Percentiles rank a stretch among this genome's conserved stretches.
Evolutionary conservation across 1,139 yeast species (phyloP).

Genomic region (Yamadazyma mexicana): DNA sequence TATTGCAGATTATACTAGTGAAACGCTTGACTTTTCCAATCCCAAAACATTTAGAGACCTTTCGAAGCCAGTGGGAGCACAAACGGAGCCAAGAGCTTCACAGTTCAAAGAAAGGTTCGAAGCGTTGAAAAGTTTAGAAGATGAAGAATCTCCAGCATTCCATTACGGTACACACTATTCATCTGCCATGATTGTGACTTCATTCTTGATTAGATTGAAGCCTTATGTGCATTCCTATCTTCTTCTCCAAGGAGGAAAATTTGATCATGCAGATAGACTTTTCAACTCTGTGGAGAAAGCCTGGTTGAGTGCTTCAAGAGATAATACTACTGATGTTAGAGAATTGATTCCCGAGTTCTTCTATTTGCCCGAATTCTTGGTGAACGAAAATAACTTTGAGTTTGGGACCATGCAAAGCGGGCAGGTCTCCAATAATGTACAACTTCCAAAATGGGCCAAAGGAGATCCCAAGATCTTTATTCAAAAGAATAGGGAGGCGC

Average conservation of each 20-base stretch:
- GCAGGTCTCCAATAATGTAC: slow-evolving; percentile 55
- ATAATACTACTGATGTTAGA: slow-evolving; percentile 82
- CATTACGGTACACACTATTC: slow-evolving; percentile 93
- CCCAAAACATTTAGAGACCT: slow-evolving; percentile 69
- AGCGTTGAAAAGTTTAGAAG: slow-evolving; percentile 57
- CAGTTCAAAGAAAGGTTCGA: slow-evolving; percentile 70
- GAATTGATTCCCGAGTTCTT: slow-evolving; percentile 85
- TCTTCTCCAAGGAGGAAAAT: slow-evolving; percentile 78
- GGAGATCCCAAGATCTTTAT: slow-evolving; percentile 72
- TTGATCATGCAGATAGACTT: slow-evolving; percentile 82
- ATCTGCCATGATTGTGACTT: slow-evolving; percentile 87
- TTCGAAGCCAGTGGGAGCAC: slow-evolving; percentile 90
- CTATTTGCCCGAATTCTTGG: slow-evolving; percentile 73
- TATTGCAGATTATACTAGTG: slow-evolving; percentile 73
- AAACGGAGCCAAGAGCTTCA: slow-evolving; percentile 53
- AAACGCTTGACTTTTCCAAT: slow-evolving; percentile 57
- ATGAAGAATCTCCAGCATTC: slow-evolving; percentile 66
- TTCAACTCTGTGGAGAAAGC: slow-evolving; percentile 72
- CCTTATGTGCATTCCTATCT: slow-evolving; percentile 82
- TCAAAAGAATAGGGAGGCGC: slow-evolving; percentile 72
- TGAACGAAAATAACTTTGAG: slow-evolving; percentile 61
- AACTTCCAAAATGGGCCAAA: slow-evolving; percentile 80
- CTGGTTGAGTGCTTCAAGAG: slow-evolving; percentile 76
- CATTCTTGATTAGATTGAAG: slow-evolving; percentile 68
- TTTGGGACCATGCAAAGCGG: slow-evolving; percentile 73